These are phyloP conservation scores for Austroboletus niveus DNA, from an alignment of 1,284 basidiomycete species.

Conservation along the genomic window DNA sequence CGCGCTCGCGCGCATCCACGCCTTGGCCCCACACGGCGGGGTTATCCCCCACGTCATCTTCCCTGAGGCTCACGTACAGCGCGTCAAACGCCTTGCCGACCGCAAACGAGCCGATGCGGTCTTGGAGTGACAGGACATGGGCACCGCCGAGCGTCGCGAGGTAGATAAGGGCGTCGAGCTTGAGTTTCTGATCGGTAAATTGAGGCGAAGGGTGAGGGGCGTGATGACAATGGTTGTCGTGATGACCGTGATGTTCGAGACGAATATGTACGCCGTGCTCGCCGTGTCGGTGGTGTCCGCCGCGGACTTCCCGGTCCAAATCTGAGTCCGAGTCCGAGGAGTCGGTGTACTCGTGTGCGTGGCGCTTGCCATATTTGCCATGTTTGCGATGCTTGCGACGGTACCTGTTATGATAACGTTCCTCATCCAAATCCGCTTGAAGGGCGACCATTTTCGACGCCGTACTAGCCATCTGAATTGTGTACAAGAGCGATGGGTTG, in stretches of 20 bases:
- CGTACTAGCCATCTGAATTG: slow-evolving; percentile 79
- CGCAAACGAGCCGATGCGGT: slow-evolving; percentile 72
- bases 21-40: slow-evolving; percentile 58
- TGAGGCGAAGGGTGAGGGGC: not conserved
- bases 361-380: slow-evolving; percentile 5
- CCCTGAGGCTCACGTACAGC: slow-evolving; percentile 56
- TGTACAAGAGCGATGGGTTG: slow-evolving; percentile 76
- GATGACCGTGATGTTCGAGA: not conserved
- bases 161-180: slow-evolving; percentile 76
- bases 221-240: not conserved
- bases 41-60: slow-evolving; percentile 46
- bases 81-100: slow-evolving; percentile 90
- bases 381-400: not conserved
- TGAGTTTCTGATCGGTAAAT: slow-evolving; percentile 64
- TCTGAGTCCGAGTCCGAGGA: too few species aligned
- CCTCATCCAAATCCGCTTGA: slow-evolving; percentile 27
- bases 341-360: too few species aligned
- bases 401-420: slow-evolving; percentile 3
- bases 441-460: slow-evolving; percentile 73
- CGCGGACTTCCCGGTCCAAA: not conserved
- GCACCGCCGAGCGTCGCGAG: slow-evolving; percentile 93
- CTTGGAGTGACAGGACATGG: slow-evolving; percentile 68
- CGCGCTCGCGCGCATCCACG: slow-evolving; percentile 6
- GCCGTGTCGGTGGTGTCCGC: not conserved
- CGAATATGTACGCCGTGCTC: not conserved